These are phyloP conservation scores for Panicum hallii DNA, from an alignment of 202 grass and related monocot genomes.

Conservation along the genomic window DNA sequence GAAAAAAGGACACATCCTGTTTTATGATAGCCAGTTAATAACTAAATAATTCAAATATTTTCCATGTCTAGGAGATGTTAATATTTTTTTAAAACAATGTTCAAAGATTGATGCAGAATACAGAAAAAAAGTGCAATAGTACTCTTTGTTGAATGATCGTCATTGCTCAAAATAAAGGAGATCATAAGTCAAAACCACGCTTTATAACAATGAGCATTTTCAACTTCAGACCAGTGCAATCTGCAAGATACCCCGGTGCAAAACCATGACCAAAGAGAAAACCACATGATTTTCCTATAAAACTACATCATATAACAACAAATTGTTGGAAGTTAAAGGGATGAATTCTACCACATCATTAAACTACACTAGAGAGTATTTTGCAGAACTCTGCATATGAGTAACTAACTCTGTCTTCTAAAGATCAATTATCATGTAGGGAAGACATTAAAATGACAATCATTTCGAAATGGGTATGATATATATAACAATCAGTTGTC, in stretches of 20 bases:
- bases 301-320: too few species aligned
- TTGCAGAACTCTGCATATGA: neutral
- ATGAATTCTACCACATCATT: too few species aligned
- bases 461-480: neutral
- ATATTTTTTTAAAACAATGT: neutral
- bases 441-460: neutral
- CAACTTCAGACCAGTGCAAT: neutral
- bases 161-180: neutral
- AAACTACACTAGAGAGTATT: too few species aligned
- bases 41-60: neutral
- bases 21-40: neutral
- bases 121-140: neutral
- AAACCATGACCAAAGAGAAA: constrained; percentile 1
- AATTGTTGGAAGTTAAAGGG: too few species aligned
- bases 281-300: neutral
- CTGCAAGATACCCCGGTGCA: neutral
- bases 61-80: neutral
- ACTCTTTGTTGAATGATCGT: neutral
- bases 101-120: constrained; percentile 5
- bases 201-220: constrained; percentile 3
- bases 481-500: neutral
- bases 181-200: neutral
- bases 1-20: neutral
- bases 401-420: neutral
- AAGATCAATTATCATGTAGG: neutral